Conservation (phyloP, 176 grass and related monocot genomes). For the Carex kokanica region DNA sequence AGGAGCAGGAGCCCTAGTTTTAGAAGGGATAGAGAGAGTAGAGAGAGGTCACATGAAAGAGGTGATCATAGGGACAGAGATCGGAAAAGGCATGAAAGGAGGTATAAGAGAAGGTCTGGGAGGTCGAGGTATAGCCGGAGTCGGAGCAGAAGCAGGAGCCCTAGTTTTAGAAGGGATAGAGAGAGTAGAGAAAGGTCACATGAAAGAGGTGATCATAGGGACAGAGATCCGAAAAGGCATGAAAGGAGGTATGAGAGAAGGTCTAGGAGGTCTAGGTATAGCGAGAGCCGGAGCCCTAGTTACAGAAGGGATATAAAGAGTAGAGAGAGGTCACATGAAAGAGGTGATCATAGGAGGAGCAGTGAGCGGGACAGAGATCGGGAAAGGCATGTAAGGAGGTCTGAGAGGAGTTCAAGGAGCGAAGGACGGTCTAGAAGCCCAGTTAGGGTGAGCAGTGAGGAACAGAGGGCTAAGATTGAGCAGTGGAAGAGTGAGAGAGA, state of each 20-base stretch:
- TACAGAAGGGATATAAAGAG: constrained; percentile 7
- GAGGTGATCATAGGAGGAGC: constrained; percentile 41
- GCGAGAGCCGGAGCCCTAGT: constrained; percentile 23
- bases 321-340: constrained; percentile 6
- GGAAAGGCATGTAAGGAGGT: constrained; percentile 43
- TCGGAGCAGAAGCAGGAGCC: constrained; percentile 2
- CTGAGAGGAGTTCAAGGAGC: constrained; percentile 41
- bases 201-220: constrained; percentile 35
- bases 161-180: background rate
- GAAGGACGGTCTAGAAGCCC: constrained; percentile 32
- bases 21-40: constrained; percentile 2
- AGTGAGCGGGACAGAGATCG: constrained; percentile 47
- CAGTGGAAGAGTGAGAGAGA: constrained; percentile 66
- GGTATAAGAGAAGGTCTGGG: constrained; percentile 25
- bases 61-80: constrained; percentile 40
- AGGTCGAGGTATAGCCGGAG: constrained; percentile 26
- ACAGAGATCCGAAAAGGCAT: constrained; percentile 36
- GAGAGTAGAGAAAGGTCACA: constrained; percentile 16
- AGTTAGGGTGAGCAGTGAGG: constrained; percentile 47
- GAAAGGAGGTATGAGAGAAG: constrained; percentile 42
- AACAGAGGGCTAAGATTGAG: constrained; percentile 58
- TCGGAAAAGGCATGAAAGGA: constrained; percentile 38
- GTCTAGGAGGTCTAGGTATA: constrained; percentile 38
- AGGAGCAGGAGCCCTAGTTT: constrained; percentile 3
- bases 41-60: constrained; percentile 33